Evolutionary conservation across 768 basidiomycete species (phyloP).

Genomic region (Boletus rufocinnamomeus): DNA sequence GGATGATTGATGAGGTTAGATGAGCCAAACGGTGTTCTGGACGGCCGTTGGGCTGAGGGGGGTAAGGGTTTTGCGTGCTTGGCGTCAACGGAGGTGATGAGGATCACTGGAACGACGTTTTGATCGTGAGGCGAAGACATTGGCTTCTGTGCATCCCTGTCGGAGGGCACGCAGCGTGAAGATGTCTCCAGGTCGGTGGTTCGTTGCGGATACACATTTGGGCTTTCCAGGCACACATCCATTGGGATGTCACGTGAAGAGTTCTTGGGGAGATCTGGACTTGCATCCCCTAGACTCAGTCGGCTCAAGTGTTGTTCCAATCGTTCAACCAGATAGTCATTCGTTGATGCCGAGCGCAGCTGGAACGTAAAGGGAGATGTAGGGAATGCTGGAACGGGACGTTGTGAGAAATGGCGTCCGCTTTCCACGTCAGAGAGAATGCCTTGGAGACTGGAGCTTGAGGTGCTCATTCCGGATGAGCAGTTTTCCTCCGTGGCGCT

Average conservation of each 20-base stretch:
- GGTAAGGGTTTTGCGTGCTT: constrained; percentile 26
- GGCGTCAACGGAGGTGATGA: constrained; percentile 30
- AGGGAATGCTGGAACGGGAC: constrained; percentile 4
- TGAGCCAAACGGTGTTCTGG: constrained; percentile 16
- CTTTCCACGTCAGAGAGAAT: neutral
- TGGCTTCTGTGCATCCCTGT: neutral
- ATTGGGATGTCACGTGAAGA: constrained; percentile 6
- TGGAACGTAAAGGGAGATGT: constrained; percentile 24
- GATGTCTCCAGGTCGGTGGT: neutral
- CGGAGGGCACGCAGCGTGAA: neutral
- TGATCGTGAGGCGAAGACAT: neutral
- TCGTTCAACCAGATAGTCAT: constrained; percentile 24
- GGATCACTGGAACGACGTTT: constrained; percentile 21
- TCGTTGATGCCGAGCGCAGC: constrained; percentile 21
- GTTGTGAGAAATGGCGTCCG: neutral
- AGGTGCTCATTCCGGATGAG: constrained; percentile 19
- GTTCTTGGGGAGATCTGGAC: neutral
- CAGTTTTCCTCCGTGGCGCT: constrained; percentile 12
- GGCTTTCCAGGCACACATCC: constrained; percentile 4
- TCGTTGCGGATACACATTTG: neutral
- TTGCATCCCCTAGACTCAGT: constrained; percentile 21
- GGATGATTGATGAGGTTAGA: constrained; percentile 11
- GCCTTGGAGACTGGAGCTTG: neutral
- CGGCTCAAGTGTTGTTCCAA: constrained; percentile 23
- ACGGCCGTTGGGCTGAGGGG: constrained; percentile 9